Evolutionary conservation across 331 rosid species (phyloP), one percentile per base, ranked within the genome.

Genomic region (Pyrus hybrid): DNA sequence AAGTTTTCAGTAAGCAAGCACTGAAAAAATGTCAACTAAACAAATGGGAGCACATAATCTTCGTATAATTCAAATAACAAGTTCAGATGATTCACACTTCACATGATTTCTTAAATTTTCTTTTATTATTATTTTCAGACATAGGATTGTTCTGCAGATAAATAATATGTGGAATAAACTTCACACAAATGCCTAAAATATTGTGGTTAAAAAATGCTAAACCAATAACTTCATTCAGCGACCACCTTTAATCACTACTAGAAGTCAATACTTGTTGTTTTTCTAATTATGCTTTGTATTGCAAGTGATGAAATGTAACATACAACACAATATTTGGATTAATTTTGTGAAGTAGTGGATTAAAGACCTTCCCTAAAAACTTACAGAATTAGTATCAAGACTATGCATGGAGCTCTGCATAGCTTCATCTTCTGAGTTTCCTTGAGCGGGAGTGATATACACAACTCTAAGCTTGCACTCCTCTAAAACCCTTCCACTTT

Each of bases 381-480:
- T 88, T 84, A 94, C 99, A 60, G 95, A 73, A 81, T 70, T 85
- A 69, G 81, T 7, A 70, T 91, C 88, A 32, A 80, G 79, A 53
- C 85, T 77, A 62, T 67, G 89, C 23, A 83, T 2, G 33, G 93
- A 80, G 74, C 77, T 81, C 84, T 32, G 85, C 23, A 57, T 74
- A n/a, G 72, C 78, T 72, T 86, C 96, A 61, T 90, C 92, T 83
- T 86, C 96, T 64, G 86, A 75, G 87, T 83, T 83, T 81, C 83
- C 93, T 69, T 75, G 80, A 45, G 83, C 77, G 37, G 96, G 73
- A 68, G 86, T 12, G 68, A 86, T 12, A 80, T 85, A 94, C 47
- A 87, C n/a, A 73, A 94, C 99, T 82, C 84, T 84, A 79, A 94
- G 93, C 86, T 90, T 94, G 91, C 89, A 78, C 78, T 94, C 99